phyloP scores from a whole-genome alignment of 495 filamentous ascomycete genomes.

The Aspergillus indologenus region DNA sequence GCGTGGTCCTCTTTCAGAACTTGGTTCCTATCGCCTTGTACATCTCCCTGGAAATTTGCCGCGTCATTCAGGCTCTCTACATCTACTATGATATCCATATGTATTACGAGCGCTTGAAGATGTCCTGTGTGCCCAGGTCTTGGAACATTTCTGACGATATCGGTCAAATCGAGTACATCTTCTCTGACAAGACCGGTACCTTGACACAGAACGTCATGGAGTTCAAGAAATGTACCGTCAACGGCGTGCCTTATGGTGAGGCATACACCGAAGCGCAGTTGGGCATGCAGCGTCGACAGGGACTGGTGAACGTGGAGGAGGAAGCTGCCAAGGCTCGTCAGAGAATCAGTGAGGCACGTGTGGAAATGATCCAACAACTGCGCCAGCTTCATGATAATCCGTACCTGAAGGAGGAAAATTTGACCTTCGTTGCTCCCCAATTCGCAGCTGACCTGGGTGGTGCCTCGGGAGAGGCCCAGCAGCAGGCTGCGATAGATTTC shows the following conservation, averaged over 20 bases:
- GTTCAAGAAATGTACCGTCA: constrained; percentile 94
- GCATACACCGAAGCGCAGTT: constrained; percentile 93
- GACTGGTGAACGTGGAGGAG: constrained; percentile 68
- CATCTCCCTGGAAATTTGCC: constrained; percentile 92
- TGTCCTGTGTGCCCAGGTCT: constrained; percentile 91
- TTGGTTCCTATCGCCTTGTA: constrained; percentile 96
- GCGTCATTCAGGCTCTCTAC: constrained; percentile 89
- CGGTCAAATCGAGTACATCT: constrained; percentile 97
- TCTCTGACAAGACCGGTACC: constrained; percentile 97
- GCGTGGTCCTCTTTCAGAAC: constrained; percentile 90
- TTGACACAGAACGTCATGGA: constrained; percentile 99
- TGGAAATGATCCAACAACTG: constrained; percentile 64
- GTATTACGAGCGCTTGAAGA: constrained; percentile 90
- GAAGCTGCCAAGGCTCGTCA: constrained; percentile 67
- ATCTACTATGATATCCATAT: constrained; percentile 90
- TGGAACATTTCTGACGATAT: constrained; percentile 98
- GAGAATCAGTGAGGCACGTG: constrained; percentile 73
- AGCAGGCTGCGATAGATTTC: constrained; percentile 72
- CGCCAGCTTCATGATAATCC: constrained; percentile 80
- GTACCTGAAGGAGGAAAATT: constrained; percentile 78
- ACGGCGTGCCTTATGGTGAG: constrained; percentile 88
- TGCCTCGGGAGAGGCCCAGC: constrained; percentile 68
- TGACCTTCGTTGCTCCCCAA: constrained; percentile 88
- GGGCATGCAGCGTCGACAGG: constrained; percentile 86
- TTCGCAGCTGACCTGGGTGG: constrained; percentile 78